Evolutionary conservation across 1,139 yeast species (phyloP).

Genomic region (Yamadazyma songkhlaensis): DNA sequence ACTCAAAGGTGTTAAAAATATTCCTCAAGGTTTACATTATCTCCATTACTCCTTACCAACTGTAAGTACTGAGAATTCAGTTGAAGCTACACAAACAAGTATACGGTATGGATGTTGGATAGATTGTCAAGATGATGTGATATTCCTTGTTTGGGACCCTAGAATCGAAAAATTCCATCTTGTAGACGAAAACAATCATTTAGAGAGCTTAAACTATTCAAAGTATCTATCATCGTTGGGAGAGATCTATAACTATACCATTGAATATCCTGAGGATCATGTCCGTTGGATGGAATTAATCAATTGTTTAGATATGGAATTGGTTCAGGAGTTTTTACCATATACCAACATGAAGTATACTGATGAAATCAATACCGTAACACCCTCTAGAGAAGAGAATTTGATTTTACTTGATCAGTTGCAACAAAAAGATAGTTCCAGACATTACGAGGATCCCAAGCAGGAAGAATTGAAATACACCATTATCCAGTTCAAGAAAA

Average conservation of each 20-base stretch:
- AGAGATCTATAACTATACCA: constrained; percentile 19
- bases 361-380: constrained; percentile 20
- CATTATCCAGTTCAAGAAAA: constrained; percentile 19
- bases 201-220: constrained; percentile 22
- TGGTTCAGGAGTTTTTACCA: constrained; percentile 22
- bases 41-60: constrained; percentile 25
- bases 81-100: constrained; percentile 9
- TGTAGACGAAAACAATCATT: constrained; percentile 20
- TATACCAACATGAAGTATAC: constrained; percentile 5
- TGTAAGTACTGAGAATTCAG: constrained; percentile 5
- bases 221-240: constrained; percentile 18
- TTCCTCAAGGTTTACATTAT: constrained; percentile 27
- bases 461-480: constrained; percentile 22
- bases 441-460: constrained; percentile 9
- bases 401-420: constrained; percentile 20
- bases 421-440: constrained; percentile 10
- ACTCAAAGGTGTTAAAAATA: constrained; percentile 24
- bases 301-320: constrained; percentile 18
- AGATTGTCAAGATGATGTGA: constrained; percentile 20
- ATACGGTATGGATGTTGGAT: constrained; percentile 30
- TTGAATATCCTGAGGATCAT: constrained; percentile 21
- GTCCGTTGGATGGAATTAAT: constrained; percentile 18
- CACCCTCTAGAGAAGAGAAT: constrained; percentile 29
- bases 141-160: constrained; percentile 17
- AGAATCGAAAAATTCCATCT: constrained; percentile 20